Base-by-base conservation (phyloP, 257 asterid genomes). In the Lithospermum erythrorhizon region DNA sequence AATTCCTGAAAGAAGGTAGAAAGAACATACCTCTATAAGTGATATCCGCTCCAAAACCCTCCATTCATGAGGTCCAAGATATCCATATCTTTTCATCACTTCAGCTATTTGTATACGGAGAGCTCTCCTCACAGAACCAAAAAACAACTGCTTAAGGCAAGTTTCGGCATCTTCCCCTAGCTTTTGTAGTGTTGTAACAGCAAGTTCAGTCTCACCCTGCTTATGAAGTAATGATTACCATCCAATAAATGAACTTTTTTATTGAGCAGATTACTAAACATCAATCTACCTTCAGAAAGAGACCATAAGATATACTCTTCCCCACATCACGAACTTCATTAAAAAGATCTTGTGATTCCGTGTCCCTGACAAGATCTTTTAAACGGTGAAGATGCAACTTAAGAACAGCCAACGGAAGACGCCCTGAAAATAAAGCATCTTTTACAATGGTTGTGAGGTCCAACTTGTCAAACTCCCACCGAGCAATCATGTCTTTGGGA, bases 331-430 rank as follows among this genome's bases (percentile, higher is more conserved):
- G 85, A 70, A 88, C 85, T 84, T 91, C 97, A 45, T 75, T 82
- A 65, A 88, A 91, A 62, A 91, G 78, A 80, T 88, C 98, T 61
- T 57, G 87, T 60, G 81, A 61, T 73, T 80, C 95, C 70, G 72
- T 71, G 48, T 82, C 87, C 30, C 87, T 76, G 65, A 68, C 72
- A 73, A 75, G 55, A 70, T 83, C 79, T 69, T 69, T 80, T 67
- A 72, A 72, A 68, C 77, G 86, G 61, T 79, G 90, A 74, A 91
- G 90, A 82, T 88, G 98, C 79, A 91, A 77, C 69, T 87, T 82
- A 73, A 88, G 96, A 68, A 87, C 95, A 54, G 98, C 98, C 73
- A 86, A 79, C 67, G 98, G 98, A 75, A 91, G 96, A 63, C 98
- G 95, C 29, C 95, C 95, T 61, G 95, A 79, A 66, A 79, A 82